These are phyloP conservation scores for Asterophora lycoperdoides DNA, from an alignment of 768 basidiomycete genomes.

Conservation along the genomic window DNA sequence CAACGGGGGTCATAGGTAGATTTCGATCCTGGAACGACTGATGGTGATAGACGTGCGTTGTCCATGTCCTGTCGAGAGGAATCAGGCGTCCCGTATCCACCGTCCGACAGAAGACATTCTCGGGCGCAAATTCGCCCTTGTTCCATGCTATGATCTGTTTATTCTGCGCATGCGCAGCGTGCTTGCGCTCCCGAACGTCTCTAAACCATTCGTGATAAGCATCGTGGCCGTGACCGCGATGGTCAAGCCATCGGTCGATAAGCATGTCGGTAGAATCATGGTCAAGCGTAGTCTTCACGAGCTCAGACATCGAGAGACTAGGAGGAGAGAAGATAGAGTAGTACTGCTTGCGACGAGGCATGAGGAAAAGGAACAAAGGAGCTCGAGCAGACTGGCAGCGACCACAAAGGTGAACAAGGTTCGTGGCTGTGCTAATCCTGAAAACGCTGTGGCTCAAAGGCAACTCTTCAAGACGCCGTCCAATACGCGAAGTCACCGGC, in stretches of 20 bases:
- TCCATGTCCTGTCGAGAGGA: constrained; percentile 79
- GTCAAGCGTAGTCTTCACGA: constrained; percentile 73
- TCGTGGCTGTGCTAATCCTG: constrained; percentile 15
- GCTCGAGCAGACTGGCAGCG: constrained; percentile 4
- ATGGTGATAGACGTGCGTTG: constrained; percentile 77
- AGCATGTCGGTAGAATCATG: constrained; percentile 73
- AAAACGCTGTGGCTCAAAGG: constrained; percentile 25
- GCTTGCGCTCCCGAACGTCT: constrained; percentile 62
- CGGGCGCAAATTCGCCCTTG: constrained; percentile 74
- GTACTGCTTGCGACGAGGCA: constrained; percentile 40
- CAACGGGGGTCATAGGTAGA: constrained; percentile 73
- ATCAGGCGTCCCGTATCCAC: constrained; percentile 76
- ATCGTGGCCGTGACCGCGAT: constrained; percentile 55
- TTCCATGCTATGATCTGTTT: constrained; percentile 55
- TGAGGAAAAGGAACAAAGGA: constrained; percentile 16
- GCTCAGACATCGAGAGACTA: constrained; percentile 69
- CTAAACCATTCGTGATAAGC: constrained; percentile 76
- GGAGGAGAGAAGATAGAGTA: constrained; percentile 69
- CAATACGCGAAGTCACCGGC: constrained; percentile 26
- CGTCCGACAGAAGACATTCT: constrained; percentile 76
- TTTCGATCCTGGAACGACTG: constrained; percentile 70
- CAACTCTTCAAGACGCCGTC: constrained; percentile 21
- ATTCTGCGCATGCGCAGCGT: constrained; percentile 41
- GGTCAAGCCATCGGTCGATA: constrained; percentile 83
- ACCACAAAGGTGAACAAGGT: constrained; percentile 11